Base-by-base conservation (phyloP, 164 flowering plant species). In the Dillenia turbinata region DNA sequence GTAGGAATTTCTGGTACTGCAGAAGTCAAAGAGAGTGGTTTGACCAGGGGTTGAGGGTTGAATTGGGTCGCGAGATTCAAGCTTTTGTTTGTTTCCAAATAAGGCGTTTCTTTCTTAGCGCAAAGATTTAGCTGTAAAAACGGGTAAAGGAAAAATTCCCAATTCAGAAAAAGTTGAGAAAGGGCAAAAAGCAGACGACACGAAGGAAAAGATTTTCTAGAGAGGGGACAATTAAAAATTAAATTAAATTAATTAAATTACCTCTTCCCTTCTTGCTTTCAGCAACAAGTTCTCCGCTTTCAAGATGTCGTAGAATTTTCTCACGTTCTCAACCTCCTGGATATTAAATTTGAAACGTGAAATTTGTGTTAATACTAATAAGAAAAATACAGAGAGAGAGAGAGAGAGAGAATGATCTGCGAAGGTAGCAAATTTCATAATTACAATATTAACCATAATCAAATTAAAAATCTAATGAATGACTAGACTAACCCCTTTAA, bases 301-400 rank as follows among this genome's bases (percentile, higher is more conserved):
- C 52, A 71, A 68, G 9, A 24, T 9, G 5, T 66, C 55, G 56
- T 43, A 64, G 56, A 56, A 54, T 12, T 43, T 49, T 22, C 8
- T 59, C 50, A 61, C 60, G 40, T 61, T 74, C 45, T 76, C 61
- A 2, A 79, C 33, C 17, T 77, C 81, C 85, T 84, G 77, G 16
- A 53, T 52, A 56, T 45, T 0, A 12, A 55, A 52, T 10, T 48
- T 51, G 8, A 51, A 2, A 12, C 9, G 9, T 14, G n/a, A 2
- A 12, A 19, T 51, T 9, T 15, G 17, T 50, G 7, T 9, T 12
- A 9, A 51, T 15, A 11, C 17, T 5, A 47, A 63, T 26, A 43
- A 47, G 14, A 24, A 47, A 57, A 61, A 10, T 8, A 40, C 19
- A 43, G 5, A 11, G 1, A 26, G 22, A 61, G 9, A 24, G 12